These are phyloP conservation scores for Hordeum marinum DNA, from an alignment of 176 grass and related monocot species.

Conservation along the genomic window DNA sequence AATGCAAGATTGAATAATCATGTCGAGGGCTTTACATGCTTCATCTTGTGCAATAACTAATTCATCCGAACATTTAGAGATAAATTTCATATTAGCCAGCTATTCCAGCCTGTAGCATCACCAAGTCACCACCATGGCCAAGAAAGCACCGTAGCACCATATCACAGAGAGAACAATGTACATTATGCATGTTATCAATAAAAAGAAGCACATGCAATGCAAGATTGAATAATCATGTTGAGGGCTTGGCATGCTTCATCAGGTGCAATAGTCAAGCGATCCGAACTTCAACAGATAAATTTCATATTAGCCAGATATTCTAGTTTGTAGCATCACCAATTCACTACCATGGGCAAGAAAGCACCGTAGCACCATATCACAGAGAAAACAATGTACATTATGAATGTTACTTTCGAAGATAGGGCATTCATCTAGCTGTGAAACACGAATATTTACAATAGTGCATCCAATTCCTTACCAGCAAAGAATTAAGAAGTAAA, in stretches of 20 bases:
- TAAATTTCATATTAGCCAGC: conserved; percentile 8
- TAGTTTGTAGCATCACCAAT: not conserved
- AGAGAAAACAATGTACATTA: not conserved
- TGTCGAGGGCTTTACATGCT: not conserved
- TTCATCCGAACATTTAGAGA: not conserved
- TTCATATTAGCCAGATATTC: not conserved
- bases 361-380: not conserved
- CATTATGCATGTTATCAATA: not conserved
- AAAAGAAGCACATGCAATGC: not conserved
- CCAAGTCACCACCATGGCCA: not conserved
- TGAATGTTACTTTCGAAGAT: not conserved
- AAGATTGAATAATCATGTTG: not conserved
- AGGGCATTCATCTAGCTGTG: not conserved
- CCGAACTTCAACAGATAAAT: conserved; percentile 3
- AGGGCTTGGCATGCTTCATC: not conserved
- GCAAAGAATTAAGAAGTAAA: not conserved
- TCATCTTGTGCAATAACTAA: not conserved
- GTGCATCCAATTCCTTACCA: not conserved
- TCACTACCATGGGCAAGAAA: not conserved
- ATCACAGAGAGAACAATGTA: not conserved
- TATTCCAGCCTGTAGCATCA: not conserved
- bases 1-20: not conserved
- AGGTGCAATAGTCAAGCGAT: not conserved
- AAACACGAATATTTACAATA: not conserved
- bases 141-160: not conserved